Conservation (phyloP, 2,329 filamentous ascomycete species). For the Penicillium frequentans region DNA sequence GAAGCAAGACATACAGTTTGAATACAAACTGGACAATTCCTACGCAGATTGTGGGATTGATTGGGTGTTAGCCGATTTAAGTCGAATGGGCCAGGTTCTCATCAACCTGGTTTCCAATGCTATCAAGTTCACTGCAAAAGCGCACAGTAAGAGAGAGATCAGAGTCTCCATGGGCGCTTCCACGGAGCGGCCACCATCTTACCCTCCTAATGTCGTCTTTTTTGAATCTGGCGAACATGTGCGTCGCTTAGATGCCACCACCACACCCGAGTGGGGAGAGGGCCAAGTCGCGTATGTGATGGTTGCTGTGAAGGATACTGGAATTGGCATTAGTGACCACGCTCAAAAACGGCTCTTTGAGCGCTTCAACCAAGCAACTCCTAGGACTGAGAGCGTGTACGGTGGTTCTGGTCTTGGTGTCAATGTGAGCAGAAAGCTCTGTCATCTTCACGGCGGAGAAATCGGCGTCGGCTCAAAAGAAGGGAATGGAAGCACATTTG, state of each 20-base stretch:
- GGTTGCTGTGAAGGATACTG: conserved; percentile 75
- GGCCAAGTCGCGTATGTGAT: conserved; percentile 64
- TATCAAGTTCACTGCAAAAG: conserved; percentile 72
- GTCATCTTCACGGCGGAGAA: conserved; percentile 75
- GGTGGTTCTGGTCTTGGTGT: conserved; percentile 76
- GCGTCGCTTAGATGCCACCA: conserved; percentile 31
- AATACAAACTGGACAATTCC: conserved; percentile 63
- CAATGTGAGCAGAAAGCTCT: conserved; percentile 77
- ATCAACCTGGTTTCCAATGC: conserved; percentile 81
- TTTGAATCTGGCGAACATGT: conserved; percentile 23
- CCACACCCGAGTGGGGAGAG: conserved; percentile 54
- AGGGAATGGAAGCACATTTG: conserved; percentile 58
- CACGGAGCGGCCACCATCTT: conserved; percentile 44
- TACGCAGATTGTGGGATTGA: conserved; percentile 60
- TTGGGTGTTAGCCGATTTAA: conserved; percentile 70
- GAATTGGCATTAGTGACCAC: conserved; percentile 68
- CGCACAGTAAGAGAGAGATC: conserved; percentile 40
- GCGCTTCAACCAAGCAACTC: conserved; percentile 75
- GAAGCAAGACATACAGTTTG: conserved; percentile 66
- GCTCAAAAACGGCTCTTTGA: conserved; percentile 76
- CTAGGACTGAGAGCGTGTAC: conserved; percentile 74
- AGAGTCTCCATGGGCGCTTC: conserved; percentile 56
- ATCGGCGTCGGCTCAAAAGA: conserved; percentile 67
- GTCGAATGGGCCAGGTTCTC: conserved; percentile 72
- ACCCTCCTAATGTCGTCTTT: conserved; percentile 36